phyloP scores from a whole-genome alignment of 257 asterid genomes.

The Phtheirospermum japonicum region DNA sequence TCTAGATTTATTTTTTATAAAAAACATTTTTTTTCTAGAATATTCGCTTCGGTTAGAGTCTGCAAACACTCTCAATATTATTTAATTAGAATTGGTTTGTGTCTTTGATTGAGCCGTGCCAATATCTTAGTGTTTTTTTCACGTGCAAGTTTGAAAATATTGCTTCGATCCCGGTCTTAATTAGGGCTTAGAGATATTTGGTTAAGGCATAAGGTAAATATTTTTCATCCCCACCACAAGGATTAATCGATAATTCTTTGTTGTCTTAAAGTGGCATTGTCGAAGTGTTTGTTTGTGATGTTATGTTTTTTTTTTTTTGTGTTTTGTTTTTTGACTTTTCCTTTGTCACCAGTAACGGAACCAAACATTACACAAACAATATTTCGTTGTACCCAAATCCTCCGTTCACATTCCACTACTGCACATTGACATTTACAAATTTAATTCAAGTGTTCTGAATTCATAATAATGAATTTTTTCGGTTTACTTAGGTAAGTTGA shows the following conservation, averaged over 20 bases:
- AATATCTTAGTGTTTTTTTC: slow-evolving; percentile 56
- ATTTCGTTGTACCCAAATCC: too few relatives aligned
- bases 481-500: background rate
- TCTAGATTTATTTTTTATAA: slow-evolving; percentile 7
- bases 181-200: background rate
- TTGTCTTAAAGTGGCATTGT: too few relatives aligned
- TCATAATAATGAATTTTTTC: background rate
- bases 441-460: background rate
- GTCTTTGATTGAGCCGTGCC: slow-evolving; percentile 68
- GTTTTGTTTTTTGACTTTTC: too few relatives aligned
- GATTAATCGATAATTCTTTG: background rate
- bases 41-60: background rate
- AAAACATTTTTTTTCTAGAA: too few relatives aligned
- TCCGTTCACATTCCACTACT: too few relatives aligned
- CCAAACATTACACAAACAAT: too few relatives aligned
- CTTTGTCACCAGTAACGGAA: too few relatives aligned
- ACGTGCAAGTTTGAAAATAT: background rate
- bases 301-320: too few relatives aligned
- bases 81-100: slow-evolving; percentile 26
- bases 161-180: too few relatives aligned
- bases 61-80: too few relatives aligned
- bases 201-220: background rate
- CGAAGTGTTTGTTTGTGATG: too few relatives aligned
- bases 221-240: background rate
- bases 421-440: too few relatives aligned